Evolutionary conservation across 805 yeast species (phyloP).

Genomic region (Dipodascopsis uninucleata): DNA sequence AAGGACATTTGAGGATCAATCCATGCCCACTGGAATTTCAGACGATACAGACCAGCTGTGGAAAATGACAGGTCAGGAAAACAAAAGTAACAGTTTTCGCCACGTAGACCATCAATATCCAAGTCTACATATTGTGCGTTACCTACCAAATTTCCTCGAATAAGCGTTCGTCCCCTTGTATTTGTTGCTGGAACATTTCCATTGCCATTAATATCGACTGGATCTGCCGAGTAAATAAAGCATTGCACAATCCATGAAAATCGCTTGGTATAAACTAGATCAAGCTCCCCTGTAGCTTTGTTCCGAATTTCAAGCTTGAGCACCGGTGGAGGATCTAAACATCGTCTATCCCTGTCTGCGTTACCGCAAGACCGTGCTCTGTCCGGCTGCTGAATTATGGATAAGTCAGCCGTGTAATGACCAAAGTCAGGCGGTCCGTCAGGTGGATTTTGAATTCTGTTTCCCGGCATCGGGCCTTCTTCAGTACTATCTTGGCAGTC

Average conservation of each 20-base stretch:
- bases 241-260: constrained; percentile 25
- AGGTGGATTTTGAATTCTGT: too few relatives aligned
- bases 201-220: background rate
- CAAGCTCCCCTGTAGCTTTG: constrained; percentile 9
- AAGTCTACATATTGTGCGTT: constrained; percentile 21
- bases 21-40: constrained; percentile 32
- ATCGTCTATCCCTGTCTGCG: constrained; percentile 27
- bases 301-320: constrained; percentile 21
- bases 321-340: constrained; percentile 29
- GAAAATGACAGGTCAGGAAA: constrained; percentile 37
- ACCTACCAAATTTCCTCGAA: constrained; percentile 26
- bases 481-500: too few relatives aligned
- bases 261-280: constrained; percentile 18
- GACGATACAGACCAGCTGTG: constrained; percentile 35
- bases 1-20: constrained; percentile 29
- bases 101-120: constrained; percentile 12
- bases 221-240: constrained; percentile 15
- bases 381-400: constrained; percentile 25
- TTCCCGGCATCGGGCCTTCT: too few relatives aligned
- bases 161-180: constrained; percentile 17
- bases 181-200: background rate
- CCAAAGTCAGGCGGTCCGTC: too few relatives aligned
- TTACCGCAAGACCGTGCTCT: constrained; percentile 29
- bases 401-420: constrained; percentile 14
- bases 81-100: constrained; percentile 31